Percentiles rank a stretch among this genome's conserved stretches.
Conservation (phyloP, 768 basidiomycete species). For the Leucosporidium scottii region DNA sequence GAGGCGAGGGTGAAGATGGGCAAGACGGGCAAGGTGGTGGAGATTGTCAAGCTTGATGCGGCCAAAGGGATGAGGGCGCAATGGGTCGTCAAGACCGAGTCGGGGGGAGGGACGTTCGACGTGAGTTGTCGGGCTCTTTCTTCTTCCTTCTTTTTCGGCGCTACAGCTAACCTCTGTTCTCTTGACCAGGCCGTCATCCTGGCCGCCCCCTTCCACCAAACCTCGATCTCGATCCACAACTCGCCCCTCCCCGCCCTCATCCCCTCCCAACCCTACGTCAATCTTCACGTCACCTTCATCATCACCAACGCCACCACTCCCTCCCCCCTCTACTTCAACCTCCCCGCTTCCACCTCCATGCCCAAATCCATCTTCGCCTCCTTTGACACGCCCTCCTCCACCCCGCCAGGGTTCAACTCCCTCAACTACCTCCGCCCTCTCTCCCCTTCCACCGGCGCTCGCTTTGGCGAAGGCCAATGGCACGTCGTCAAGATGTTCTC, state of each 20-base stretch:
- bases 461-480: slow-evolving; percentile 45
- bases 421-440: slow-evolving; percentile 58
- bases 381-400: slow-evolving; percentile 47
- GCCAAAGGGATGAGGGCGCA: neutral
- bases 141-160: too few relatives aligned
- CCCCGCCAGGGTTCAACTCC: slow-evolving; percentile 67
- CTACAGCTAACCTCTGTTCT: slow-evolving; percentile 43
- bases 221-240: slow-evolving; percentile 41
- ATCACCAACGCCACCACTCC: slow-evolving; percentile 63
- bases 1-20: slow-evolving; percentile 61
- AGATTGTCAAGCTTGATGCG: slow-evolving; percentile 26
- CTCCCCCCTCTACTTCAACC: slow-evolving; percentile 63
- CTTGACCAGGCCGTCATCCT: slow-evolving; percentile 60
- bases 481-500: slow-evolving; percentile 89
- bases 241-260: slow-evolving; percentile 47
- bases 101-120: slow-evolving; percentile 22
- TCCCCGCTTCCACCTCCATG: slow-evolving; percentile 45
- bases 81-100: slow-evolving; percentile 24
- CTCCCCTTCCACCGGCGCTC: neutral
- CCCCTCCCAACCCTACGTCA: slow-evolving; percentile 67
- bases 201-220: slow-evolving; percentile 74
- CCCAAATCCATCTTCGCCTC: slow-evolving; percentile 70
- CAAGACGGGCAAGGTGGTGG: slow-evolving; percentile 31
- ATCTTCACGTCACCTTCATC: slow-evolving; percentile 80
- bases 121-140: neutral